Evolutionary conservation across 108 stramenopile genomes (phyloP), one percentile per base, ranked within the genome.

Genomic region (Poteriospumella lacustris): DNA sequence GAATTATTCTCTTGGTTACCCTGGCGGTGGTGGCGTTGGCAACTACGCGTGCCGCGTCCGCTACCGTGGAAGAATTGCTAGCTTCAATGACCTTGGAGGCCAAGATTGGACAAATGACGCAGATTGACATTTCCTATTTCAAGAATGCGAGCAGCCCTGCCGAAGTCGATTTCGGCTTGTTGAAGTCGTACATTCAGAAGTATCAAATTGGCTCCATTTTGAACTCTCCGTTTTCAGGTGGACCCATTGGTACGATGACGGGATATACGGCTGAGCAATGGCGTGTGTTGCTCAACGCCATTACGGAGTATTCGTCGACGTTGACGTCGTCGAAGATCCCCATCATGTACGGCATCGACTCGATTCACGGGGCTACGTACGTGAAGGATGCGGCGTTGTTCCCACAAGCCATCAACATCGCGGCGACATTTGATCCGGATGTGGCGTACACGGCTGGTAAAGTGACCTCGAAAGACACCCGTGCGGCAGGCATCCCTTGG

Each of bases 351-450:
- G 91, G 90, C 1, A 44, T 92, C 3, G 91, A 93, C 75, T 87
- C 84, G n/a, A 86, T 94, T 0, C 93, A 94, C 78, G 93, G 93
- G 12, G 90, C 91, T 1, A 94, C 91, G 76, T 94, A 94, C 81
- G 47, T 92, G 29, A 42, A 78, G 43, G 89, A 86, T 39, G 83
- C 91, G 0, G 80, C 85, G 9, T 44, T 91, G 0, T 84, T 89
- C 60, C 93, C 93, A 1, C 91, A 92, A 59, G 89, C 88, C 43
- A 79, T 94, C 70, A 90, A 89, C 58, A 44, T 91, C 33, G 91
- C 91, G 0, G 89, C 93, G 0, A 88, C 90, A 12, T 94, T 91
- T 84, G 84, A 91, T 81, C 68, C 76, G 1, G 76, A 80, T 2
- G 42, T 85, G 0, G 88, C 91, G 0, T 77, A 77, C n/a, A 29